Percentiles rank a stretch among this genome's conserved stretches.
phyloP scores from a whole-genome alignment of 2,329 filamentous ascomycete species.

The Paecilomyces formosus region DNA sequence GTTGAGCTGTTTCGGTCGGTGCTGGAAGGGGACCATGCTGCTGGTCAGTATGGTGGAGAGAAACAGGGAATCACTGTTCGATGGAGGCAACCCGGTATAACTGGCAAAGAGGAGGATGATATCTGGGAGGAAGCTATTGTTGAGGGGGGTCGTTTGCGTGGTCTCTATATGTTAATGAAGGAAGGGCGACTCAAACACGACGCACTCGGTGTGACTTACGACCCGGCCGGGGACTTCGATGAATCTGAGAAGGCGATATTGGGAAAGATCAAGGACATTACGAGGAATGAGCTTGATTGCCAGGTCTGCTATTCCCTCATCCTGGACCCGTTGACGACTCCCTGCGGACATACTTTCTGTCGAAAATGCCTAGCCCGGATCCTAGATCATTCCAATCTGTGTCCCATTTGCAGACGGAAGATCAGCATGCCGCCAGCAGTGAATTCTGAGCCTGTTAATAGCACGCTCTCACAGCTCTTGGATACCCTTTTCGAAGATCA shows the following conservation, averaged over 20 bases:
- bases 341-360: conserved; percentile 86
- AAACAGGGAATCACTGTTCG: conserved; percentile 26
- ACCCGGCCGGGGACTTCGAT: conserved; percentile 5
- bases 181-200: conserved; percentile 52
- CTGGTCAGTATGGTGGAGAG: conserved; percentile 1
- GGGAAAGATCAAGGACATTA: conserved; percentile 51
- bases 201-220: conserved; percentile 47
- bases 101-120: conserved; percentile 3
- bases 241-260: conserved; percentile 46
- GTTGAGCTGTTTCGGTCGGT: conserved; percentile 49
- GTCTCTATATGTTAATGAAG: conserved; percentile 60
- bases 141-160: conserved; percentile 53
- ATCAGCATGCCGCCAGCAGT: conserved; percentile 49
- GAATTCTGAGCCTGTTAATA: conserved; percentile 51
- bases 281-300: conserved; percentile 70
- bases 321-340: conserved; percentile 73
- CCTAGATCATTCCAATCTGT: conserved; percentile 68
- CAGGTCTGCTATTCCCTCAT: conserved; percentile 80
- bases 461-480: conserved; percentile 56
- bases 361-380: conserved; percentile 68
- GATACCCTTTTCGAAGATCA: conserved; percentile 62
- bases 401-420: conserved; percentile 68
- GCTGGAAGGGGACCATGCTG: conserved; percentile 7
- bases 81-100: conserved; percentile 22
- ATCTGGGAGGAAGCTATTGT: conserved; percentile 25